A percentile compares a stretch with the other conserved stretches of the same genome.
Evolutionary conservation across 2,329 filamentous ascomycete species (phyloP).

Genomic region (Aspergillus eucalypticola): DNA sequence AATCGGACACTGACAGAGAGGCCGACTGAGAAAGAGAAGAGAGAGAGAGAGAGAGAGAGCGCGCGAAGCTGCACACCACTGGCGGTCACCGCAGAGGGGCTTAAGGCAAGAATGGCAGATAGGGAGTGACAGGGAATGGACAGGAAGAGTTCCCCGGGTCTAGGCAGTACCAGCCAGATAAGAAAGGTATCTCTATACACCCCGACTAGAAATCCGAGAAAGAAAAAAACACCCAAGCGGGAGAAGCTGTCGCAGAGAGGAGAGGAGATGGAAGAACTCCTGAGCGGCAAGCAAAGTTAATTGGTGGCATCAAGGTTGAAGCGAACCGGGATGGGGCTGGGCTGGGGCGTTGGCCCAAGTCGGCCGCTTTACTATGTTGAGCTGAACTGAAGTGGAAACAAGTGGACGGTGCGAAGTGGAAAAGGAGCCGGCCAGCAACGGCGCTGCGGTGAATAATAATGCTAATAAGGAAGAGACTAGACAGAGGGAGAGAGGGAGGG

Average conservation of each 20-base stretch:
- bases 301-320: conserved; percentile 21
- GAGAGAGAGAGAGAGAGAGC: conserved; percentile 5
- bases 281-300: conserved; percentile 20
- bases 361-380: conserved; percentile 9
- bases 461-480: too few species aligned
- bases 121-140: background rate
- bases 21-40: background rate
- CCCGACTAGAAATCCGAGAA: background rate
- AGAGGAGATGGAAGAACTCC: conserved; percentile 14
- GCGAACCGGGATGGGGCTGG: conserved; percentile 16
- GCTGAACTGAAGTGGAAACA: conserved; percentile 4
- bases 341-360: conserved; percentile 6
- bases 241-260: conserved; percentile 5
- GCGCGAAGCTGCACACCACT: background rate
- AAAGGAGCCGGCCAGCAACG: conserved; percentile 6
- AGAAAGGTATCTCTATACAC: background rate
- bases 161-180: background rate
- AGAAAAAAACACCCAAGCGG: conserved; percentile 1
- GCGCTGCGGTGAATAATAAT: background rate
- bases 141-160: background rate
- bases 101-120: conserved; percentile 7
- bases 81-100: background rate
- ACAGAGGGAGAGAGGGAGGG: too few species aligned
- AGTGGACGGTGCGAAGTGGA: background rate
- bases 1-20: conserved; percentile 7